A percentile compares a stretch with the other conserved stretches of the same genome.
These are phyloP conservation scores for Iris macrosiphon DNA, from an alignment of 106 monocot species.

Conservation along the genomic window DNA sequence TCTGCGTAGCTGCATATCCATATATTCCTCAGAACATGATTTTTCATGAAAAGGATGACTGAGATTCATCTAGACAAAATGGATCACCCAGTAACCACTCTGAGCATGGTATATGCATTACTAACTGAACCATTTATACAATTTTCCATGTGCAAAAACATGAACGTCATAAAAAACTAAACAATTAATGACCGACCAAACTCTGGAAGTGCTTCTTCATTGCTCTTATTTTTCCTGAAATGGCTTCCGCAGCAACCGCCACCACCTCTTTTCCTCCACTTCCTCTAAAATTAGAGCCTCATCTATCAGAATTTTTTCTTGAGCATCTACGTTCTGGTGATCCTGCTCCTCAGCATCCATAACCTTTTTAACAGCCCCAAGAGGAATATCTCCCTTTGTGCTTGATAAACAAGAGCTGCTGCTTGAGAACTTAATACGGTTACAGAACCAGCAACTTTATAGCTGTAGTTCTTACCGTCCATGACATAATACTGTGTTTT, in stretches of 20 bases:
- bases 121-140: no score
- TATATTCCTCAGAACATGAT: no score
- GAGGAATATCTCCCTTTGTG: constrained; percentile 78
- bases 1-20: no score
- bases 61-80: no score
- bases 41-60: no score
- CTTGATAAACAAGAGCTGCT: constrained; percentile 48
- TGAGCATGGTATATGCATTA: no score
- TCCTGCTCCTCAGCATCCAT: constrained; percentile 20
- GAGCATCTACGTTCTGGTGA: constrained; percentile 7
- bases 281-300: constrained; percentile 26
- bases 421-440: constrained; percentile 56
- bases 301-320: constrained; percentile 36
- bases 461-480: constrained; percentile 98
- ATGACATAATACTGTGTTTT: constrained; percentile 90
- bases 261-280: constrained; percentile 54
- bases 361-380: constrained; percentile 34
- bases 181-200: constrained; percentile 31
- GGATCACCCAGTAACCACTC: no score
- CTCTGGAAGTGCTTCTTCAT: constrained; percentile 84
- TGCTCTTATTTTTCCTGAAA: constrained; percentile 74
- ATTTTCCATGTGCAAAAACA: no score
- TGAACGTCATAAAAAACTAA: no score
- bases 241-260: constrained; percentile 44
- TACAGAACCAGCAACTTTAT: constrained; percentile 83